Percentiles rank a stretch among this genome's conserved stretches.
These are phyloP conservation scores for Hemisphaericaspora lyxosophila DNA, from an alignment of 1,139 yeast genomes.

Conservation along the genomic window DNA sequence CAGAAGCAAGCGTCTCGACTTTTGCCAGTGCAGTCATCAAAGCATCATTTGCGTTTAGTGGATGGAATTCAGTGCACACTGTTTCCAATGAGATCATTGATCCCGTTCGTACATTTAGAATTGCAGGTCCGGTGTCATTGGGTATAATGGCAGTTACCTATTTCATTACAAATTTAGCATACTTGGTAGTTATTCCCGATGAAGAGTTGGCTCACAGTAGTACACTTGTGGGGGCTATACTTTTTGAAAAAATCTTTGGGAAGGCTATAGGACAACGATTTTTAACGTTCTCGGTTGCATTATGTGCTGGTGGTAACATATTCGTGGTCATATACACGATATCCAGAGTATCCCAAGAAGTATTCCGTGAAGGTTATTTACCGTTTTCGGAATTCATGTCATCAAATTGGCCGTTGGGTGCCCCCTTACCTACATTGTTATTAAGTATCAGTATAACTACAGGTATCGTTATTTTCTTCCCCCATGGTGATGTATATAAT, in stretches of 20 bases:
- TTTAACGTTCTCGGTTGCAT: conserved; percentile 55
- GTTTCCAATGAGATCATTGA: conserved; percentile 61
- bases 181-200: conserved; percentile 52
- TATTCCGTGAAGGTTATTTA: conserved; percentile 60
- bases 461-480: conserved; percentile 57
- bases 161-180: conserved; percentile 54
- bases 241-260: conserved; percentile 59
- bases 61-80: conserved; percentile 66
- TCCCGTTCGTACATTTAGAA: conserved; percentile 54
- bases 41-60: conserved; percentile 60
- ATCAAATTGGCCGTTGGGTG: conserved; percentile 55
- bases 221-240: conserved; percentile 56
- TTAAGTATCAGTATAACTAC: conserved; percentile 39
- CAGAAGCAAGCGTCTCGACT: conserved; percentile 40
- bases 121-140: conserved; percentile 62
- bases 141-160: conserved; percentile 51
- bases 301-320: conserved; percentile 62
- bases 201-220: conserved; percentile 55
- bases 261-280: conserved; percentile 50
- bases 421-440: conserved; percentile 51
- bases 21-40: conserved; percentile 58
- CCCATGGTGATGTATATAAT: conserved; percentile 77
- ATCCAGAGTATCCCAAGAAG: conserved; percentile 64
- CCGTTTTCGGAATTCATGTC: conserved; percentile 56
- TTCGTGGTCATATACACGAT: conserved; percentile 60